phyloP scores from a whole-genome alignment of 192 early-diverging fungal genomes.

The Irineochytrium annulatum region DNA sequence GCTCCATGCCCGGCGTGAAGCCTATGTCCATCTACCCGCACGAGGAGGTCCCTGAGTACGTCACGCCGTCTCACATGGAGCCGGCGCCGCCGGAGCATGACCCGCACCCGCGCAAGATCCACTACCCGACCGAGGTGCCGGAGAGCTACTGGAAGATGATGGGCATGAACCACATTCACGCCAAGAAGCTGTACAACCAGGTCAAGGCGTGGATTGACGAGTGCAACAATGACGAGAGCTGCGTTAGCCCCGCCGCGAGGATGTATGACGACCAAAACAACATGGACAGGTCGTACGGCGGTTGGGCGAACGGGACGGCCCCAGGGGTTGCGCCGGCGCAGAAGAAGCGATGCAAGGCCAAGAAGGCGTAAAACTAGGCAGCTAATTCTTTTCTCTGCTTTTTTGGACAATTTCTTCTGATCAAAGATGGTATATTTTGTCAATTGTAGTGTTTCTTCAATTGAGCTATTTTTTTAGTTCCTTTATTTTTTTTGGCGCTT shows the following conservation, averaged over 20 bases:
- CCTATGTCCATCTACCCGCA: neutral
- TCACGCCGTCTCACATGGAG: neutral
- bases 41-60: neutral
- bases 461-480: no score
- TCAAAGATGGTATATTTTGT: no score
- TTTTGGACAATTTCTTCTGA: no score
- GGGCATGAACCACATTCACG: neutral
- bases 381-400: no score
- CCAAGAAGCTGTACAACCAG: neutral
- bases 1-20: neutral
- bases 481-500: no score
- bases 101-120: neutral
- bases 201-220: slow-evolving; percentile 1
- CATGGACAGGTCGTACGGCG: no score
- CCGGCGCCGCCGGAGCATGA: neutral
- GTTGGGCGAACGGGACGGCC: no score
- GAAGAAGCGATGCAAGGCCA: no score
- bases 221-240: slow-evolving; percentile 3
- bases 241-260: neutral
- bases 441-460: no score
- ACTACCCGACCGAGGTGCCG: neutral
- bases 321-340: no score
- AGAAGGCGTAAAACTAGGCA: no score
- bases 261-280: no score
- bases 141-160: neutral